Percentiles rank a stretch among this genome's conserved stretches.
Conservation (phyloP, 192 early-diverging fungal genomes). For the Rhizophagus sp. region DNA sequence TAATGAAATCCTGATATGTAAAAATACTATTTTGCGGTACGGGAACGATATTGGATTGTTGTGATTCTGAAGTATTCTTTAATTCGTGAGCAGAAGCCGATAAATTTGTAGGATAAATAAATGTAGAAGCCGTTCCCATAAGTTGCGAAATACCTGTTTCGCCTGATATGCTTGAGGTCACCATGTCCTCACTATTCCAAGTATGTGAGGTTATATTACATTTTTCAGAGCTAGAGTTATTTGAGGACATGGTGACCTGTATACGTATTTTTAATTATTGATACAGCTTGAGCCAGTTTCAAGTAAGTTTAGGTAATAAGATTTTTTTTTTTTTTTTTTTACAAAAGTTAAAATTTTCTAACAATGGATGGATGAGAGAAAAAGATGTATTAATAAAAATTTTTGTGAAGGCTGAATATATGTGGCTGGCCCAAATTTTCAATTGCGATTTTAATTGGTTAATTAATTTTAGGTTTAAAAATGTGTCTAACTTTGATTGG, state of each 20-base stretch:
- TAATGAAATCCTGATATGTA: slow-evolving; percentile 3
- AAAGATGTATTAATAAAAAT: not conserved
- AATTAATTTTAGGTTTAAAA: not conserved
- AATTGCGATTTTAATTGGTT: not conserved
- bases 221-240: not conserved
- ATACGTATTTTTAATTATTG: not conserved
- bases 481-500: slow-evolving; percentile 14
- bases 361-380: too few species aligned
- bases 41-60: not conserved
- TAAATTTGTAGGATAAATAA: not conserved
- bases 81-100: not conserved
- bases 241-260: slow-evolving; percentile 25
- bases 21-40: not conserved
- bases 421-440: not conserved
- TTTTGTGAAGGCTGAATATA: not conserved
- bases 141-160: slow-evolving; percentile 7
- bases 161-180: not conserved
- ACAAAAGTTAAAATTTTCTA: not conserved
- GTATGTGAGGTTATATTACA: not conserved
- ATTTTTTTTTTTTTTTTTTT: not conserved
- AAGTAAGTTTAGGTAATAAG: not conserved
- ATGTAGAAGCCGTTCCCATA: not conserved
- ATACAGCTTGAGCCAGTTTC: slow-evolving; percentile 13
- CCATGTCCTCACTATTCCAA: slow-evolving; percentile 17
- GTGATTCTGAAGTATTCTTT: not conserved